Conservation (phyloP, 2,329 filamentous ascomycete species). For the Cladosporium sp. region DNA sequence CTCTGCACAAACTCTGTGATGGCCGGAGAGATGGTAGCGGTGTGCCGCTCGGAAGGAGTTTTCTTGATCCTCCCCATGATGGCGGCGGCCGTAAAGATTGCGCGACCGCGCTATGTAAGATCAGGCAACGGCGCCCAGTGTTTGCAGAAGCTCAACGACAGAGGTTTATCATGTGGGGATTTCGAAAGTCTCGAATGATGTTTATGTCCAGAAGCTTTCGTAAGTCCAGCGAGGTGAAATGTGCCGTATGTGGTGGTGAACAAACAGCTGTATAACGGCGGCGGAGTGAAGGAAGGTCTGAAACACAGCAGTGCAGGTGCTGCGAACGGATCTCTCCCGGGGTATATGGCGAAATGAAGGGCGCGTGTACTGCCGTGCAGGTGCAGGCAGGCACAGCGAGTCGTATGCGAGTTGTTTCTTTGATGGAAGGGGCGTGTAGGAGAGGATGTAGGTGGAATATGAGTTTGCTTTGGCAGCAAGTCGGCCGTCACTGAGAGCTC, state of each 20-base stretch:
- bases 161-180: background rate
- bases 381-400: background rate
- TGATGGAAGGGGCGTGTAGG: background rate
- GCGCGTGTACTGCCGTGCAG: conserved; percentile 7
- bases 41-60: conserved; percentile 50
- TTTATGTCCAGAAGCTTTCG: background rate
- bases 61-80: conserved; percentile 54
- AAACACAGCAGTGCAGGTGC: conserved; percentile 13
- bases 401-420: background rate
- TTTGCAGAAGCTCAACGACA: conserved; percentile 4
- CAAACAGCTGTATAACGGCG: background rate
- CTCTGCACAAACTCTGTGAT: conserved; percentile 74
- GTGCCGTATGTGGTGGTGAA: background rate
- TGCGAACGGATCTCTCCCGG: conserved; percentile 9
- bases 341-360: background rate
- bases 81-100: conserved; percentile 8
- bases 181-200: background rate
- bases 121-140: conserved; percentile 10
- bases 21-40: conserved; percentile 70
- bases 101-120: conserved; percentile 4
- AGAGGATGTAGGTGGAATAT: background rate
- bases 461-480: conserved; percentile 7
- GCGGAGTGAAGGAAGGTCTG: conserved; percentile 10
- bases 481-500: conserved; percentile 1
- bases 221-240: background rate